Evolutionary conservation across 371 early-diverging fungal genomes (phyloP).

Genomic region (Phascolomyces articulosus): DNA sequence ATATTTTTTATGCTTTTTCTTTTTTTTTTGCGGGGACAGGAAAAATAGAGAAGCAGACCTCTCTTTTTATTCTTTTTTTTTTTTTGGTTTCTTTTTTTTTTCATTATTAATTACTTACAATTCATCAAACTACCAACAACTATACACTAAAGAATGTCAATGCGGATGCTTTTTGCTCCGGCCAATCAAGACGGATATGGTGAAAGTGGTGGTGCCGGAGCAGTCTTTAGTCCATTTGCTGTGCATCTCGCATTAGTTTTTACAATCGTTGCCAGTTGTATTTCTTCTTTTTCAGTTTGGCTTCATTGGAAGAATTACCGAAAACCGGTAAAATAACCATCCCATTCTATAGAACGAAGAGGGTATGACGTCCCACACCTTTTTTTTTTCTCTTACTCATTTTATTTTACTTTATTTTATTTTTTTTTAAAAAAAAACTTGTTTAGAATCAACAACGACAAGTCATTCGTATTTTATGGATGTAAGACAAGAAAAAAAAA

Average conservation of each 20-base stretch:
- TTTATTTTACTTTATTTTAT: no score
- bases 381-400: no score
- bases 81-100: background rate
- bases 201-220: slow-evolving; percentile 54
- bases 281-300: slow-evolving; percentile 78
- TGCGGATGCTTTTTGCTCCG: slow-evolving; percentile 15
- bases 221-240: slow-evolving; percentile 52
- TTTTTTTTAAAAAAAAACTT: no score
- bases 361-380: no score
- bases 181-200: slow-evolving; percentile 7
- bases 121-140: background rate
- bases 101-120: background rate
- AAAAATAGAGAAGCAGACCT: no score
- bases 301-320: slow-evolving; percentile 90
- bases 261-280: slow-evolving; percentile 64
- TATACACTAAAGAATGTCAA: background rate
- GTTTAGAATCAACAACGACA: slow-evolving; percentile 85
- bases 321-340: slow-evolving; percentile 70
- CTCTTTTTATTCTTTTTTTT: no score
- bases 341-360: background rate
- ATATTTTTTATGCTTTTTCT: no score
- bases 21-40: no score
- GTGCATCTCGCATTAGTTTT: slow-evolving; percentile 60
- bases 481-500: slow-evolving; percentile 55
- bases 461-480: slow-evolving; percentile 87